Base-by-base conservation (phyloP, 805 yeast species). In the Wickerhamomyces ciferrii region DNA sequence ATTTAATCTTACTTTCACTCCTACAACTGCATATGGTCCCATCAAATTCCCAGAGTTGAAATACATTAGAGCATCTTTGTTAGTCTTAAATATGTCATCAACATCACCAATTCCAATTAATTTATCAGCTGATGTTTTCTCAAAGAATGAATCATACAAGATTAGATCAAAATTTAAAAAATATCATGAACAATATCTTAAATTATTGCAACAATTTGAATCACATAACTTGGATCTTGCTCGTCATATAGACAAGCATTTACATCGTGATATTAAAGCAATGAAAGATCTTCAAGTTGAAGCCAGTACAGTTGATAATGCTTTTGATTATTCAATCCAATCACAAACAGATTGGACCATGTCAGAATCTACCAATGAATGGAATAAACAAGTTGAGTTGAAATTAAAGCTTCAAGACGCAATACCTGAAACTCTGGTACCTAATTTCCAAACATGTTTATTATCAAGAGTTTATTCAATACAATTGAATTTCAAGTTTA, bases 401-500 rank as follows among this genome's bases (percentile, higher is more conserved):
- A 76, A 78, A 17, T 53, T 81, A 44, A 61, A 66, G 27, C 60
- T 73, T 19, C 52, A 62, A 31, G 69, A 72, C 40, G 74, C 73
- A 44, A 68, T 75, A 36, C 65, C 64, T 42, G 71, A 76, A 42
- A 79, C 81, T 1, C 58, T 84, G 45, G 59, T 79, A 17, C 89
- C 89, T 1, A 73, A 73, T 45, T 83, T 83, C 59, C 87, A 83
- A 53, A 75, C 73, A 43, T 84, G 89, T 61, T 62, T 78, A 46
- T 68, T 81, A 15, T 74, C 83, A 4, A 70, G 89, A 56, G 60
- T 74, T 17, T 83, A 84, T 58, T 70, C 76, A 48, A 61, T 81
- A 44, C 75, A 80, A 47, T 69, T 78, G 1, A 56, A 60, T 27
- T 71, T 78, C 24, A 72, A 66, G 48, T 75, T 71, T 39, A 47